Evolutionary conservation across 2,329 filamentous ascomycete species (phyloP), one percentile per base, ranked within the genome.

Genomic region (Exophiala sp.): DNA sequence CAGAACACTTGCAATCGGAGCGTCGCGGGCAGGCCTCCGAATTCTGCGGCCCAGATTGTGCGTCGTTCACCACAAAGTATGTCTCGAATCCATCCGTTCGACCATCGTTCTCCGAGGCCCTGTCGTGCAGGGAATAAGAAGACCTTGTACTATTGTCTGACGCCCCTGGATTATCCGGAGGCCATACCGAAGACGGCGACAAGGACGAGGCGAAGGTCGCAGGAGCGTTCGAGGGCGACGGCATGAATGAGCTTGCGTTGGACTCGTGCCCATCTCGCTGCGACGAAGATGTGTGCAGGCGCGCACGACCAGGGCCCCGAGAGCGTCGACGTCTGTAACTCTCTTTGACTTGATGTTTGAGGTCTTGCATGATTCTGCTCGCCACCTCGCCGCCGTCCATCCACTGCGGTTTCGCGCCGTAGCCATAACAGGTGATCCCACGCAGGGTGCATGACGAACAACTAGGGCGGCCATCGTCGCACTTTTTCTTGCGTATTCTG

Each of bases 401-500:
- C 46, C 46, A 48, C 3, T 29, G 6, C 7, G 46, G 46, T 18
- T 40, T 48, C 36, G 35, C 46, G 36, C 9, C 46, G 9, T 48
- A 48, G 10, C 46, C 46, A 14, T 48, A 48, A 29, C 35, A 48
- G 21, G 46, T 48, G 12, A 48, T 48, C 9, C 11, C 18, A 40
- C 46, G 46, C 36, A 40, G 8, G 12, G 18, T 48, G 24, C 46
- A 48, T 11, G 46, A 40, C 9, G 46, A 48, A 20, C 46, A 48
- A 29, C 34, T 12, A 21, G 46, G 46, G 5, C 46, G 46, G 18
- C 34, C 35, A 10, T 48, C 46, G 35, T 48, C 46, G 38, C 46
- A 48, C 35, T 40, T 38, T 39, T 48, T 48, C 36, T 48, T 48
- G 46, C 46, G 46, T 16, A 29, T 34, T 39, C 46, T 14, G 35